phyloP scores from a whole-genome alignment of 2,329 filamentous ascomycete species.

The Penicillium sp. region DNA sequence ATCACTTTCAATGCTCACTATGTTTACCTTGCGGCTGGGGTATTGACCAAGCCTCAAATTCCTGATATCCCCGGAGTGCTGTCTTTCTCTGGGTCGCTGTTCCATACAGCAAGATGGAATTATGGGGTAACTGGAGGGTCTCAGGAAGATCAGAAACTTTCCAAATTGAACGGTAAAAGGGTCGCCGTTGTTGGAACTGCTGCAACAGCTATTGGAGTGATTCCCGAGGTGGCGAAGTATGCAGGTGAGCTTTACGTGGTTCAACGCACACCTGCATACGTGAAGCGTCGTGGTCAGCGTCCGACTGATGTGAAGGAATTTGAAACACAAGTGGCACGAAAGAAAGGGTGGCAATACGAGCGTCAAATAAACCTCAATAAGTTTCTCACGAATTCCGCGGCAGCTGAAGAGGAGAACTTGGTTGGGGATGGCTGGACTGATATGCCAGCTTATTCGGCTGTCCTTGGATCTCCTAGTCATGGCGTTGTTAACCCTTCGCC shows the following conservation, averaged over 20 bases:
- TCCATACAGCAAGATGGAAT: conserved; percentile 34
- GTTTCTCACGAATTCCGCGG: conserved; percentile 21
- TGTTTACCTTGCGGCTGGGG: not conserved
- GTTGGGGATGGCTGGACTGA: conserved; percentile 35
- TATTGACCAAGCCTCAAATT: conserved; percentile 19
- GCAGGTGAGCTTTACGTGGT: conserved; percentile 42
- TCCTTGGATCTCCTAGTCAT: conserved; percentile 18
- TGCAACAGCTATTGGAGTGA: conserved; percentile 47
- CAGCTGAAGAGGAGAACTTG: conserved; percentile 17
- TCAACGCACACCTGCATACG: conserved; percentile 47
- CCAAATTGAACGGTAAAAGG: conserved; percentile 46
- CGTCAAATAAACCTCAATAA: conserved; percentile 29
- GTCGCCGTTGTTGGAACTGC: conserved; percentile 53
- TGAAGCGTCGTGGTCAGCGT: conserved; percentile 38
- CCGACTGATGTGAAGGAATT: conserved; percentile 22
- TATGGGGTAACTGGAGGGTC: conserved; percentile 44
- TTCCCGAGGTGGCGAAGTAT: conserved; percentile 46
- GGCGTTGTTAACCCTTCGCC: not conserved
- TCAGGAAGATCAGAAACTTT: conserved; percentile 43
- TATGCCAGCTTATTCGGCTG: conserved; percentile 13
- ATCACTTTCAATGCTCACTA: not conserved
- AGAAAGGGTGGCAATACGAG: conserved; percentile 14
- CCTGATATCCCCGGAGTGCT: conserved; percentile 18
- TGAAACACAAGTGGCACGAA: conserved; percentile 6
- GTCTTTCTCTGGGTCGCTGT: conserved; percentile 25